Conservation (phyloP, 2,329 filamentous ascomycete species). For the Cordyceps militaris region DNA sequence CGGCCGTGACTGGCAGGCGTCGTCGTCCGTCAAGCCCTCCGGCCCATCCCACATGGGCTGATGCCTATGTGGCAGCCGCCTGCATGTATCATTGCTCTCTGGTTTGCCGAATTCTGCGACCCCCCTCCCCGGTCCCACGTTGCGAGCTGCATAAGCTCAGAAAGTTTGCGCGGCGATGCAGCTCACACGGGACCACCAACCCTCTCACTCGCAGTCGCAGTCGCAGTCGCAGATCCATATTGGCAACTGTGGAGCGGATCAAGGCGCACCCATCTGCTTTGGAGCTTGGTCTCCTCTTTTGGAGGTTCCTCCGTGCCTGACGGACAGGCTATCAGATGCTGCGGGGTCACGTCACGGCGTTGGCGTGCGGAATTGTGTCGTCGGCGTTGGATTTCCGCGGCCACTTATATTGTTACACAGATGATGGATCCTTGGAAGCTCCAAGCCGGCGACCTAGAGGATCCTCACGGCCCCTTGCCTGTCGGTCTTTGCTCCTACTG, state of each 20-base stretch:
- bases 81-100: neutral
- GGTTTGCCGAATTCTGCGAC: neutral
- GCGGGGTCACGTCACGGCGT: neutral
- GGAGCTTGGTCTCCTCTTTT: neutral
- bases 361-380: neutral
- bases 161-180: neutral
- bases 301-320: neutral
- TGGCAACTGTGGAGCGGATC: conserved; percentile 1
- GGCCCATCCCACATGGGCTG: neutral
- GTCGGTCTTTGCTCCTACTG: neutral
- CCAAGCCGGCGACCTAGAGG: neutral
- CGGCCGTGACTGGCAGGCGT: neutral
- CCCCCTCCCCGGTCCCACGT: neutral
- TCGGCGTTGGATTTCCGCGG: neutral
- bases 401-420: neutral
- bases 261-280: neutral
- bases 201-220: neutral
- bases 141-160: neutral
- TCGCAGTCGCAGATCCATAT: neutral
- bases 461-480: neutral
- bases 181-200: neutral
- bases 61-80: no score
- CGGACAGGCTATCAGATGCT: neutral
- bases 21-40: neutral
- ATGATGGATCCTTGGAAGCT: neutral